These are phyloP conservation scores for Colletotrichum eleusines DNA, from an alignment of 2,329 filamentous ascomycete genomes.

Conservation along the genomic window DNA sequence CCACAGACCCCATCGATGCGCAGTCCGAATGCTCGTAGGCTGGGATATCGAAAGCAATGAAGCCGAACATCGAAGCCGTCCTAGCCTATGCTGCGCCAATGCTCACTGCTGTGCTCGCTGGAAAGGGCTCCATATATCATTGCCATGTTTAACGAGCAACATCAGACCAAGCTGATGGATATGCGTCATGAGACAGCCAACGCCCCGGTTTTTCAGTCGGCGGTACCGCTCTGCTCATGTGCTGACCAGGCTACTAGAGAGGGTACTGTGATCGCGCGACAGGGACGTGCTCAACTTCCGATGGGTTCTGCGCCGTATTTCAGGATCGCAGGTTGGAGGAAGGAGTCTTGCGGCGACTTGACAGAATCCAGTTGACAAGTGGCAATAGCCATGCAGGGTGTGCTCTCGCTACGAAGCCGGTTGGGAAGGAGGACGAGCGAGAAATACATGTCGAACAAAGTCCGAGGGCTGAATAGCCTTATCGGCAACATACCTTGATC, in stretches of 20 bases:
- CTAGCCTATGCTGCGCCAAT: conserved; percentile 47
- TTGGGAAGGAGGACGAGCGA: conserved; percentile 54
- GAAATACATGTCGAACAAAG: conserved; percentile 73
- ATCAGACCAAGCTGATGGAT: conserved; percentile 35
- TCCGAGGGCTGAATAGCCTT: conserved; percentile 76
- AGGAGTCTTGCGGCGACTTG: conserved; percentile 48
- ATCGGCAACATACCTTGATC: conserved; percentile 99
- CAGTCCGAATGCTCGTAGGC: conserved; percentile 8
- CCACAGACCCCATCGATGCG: background rate
- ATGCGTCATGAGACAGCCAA: conserved; percentile 42
- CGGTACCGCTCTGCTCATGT: conserved; percentile 48
- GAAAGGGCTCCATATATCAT: conserved; percentile 36
- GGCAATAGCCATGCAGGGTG: conserved; percentile 35
- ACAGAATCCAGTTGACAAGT: conserved; percentile 29
- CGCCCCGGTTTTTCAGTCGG: conserved; percentile 44
- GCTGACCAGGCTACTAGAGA: conserved; percentile 67
- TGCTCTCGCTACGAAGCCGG: conserved; percentile 43
- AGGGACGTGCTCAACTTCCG: conserved; percentile 71
- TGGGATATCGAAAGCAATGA: conserved; percentile 29
- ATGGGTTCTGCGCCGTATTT: conserved; percentile 48
- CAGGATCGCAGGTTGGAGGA: conserved; percentile 48
- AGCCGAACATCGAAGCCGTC: conserved; percentile 32
- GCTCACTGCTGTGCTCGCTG: conserved; percentile 68
- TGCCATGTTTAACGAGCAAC: conserved; percentile 20
- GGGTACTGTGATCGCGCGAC: conserved; percentile 60